Evolutionary conservation across 164 flowering plant species (phyloP), one percentile per base, ranked within the genome.

Genomic region (Aristolochia contorta): DNA sequence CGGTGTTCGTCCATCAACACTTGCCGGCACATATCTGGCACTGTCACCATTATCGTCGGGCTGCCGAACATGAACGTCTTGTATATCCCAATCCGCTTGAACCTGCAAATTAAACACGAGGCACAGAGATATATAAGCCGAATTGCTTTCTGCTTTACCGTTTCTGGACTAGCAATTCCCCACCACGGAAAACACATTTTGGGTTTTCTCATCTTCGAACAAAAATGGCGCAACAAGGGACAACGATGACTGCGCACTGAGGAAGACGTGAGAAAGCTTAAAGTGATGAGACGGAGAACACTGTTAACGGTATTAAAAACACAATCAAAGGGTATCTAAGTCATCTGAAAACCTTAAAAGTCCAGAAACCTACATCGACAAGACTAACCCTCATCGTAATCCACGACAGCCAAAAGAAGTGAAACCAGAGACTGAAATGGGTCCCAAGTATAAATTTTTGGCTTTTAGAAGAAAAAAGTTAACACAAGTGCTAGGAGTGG

Each of bases 1-100:
- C 63, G 49, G 23, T 80, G 84, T 50, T 90, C 97, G 57, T 93
- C 97, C 24, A 75, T 83, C 23, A 90, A 24, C 7, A 84, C 94
- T 75, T 70, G 78, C 65, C 59, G 72, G 71, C 87, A 79, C 14
- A 79, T 58, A 60, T 87, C 97, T 0, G 96, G 83, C 19, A 56
- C 50, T 15, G 92, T 83, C 1, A 86, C 87, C 16, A 90, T 70
- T 20, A 90, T 68, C 56, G 89, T 82, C 5, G 97, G 94, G 57
- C 67, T 77, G 16, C 97, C 96, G 69, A 90, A 93, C 97, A 93
- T 87, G 70, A 77, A 78, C 12, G 72, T 81, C 72, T 82, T 91
- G 83, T 94, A 94, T 2, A 89, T 61, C 60, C 96, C 97, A 0
- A 70, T 76, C 2, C 61, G 64, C 5, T 90, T 83, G 68, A 27